These are phyloP conservation scores for Coix lacrymajobi DNA, from an alignment of 176 grass and related monocot species.

Conservation along the genomic window DNA sequence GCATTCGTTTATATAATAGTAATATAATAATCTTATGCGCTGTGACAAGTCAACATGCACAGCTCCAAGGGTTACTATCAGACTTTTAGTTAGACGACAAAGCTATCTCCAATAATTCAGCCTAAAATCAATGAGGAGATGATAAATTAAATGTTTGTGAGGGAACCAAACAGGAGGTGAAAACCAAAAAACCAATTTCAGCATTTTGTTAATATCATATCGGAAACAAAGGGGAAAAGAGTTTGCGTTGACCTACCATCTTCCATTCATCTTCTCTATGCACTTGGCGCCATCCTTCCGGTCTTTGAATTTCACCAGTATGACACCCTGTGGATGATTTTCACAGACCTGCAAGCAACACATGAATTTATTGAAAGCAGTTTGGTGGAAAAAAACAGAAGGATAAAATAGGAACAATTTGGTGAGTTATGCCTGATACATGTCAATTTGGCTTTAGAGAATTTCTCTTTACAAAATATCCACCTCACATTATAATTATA, in stretches of 20 bases:
- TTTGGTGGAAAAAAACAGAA: conserved; percentile 19
- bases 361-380: neutral
- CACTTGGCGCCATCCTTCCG: conserved; percentile 74
- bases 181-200: neutral
- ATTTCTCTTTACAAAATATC: neutral
- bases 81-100: too few relatives aligned
- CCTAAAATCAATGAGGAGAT: neutral
- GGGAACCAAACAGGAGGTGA: neutral
- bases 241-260: conserved; percentile 57
- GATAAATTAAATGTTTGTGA: neutral
- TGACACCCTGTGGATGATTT: conserved; percentile 93
- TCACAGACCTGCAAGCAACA: conserved; percentile 70
- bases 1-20: neutral
- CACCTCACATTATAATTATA: neutral
- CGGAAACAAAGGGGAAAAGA: neutral
- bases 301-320: conserved; percentile 97
- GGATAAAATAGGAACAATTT: neutral
- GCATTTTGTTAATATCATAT: neutral
- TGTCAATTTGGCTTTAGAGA: neutral
- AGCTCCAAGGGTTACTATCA: neutral
- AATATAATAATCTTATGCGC: neutral
- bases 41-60: neutral
- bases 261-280: conserved; percentile 48
- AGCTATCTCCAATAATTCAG: neutral
- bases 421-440: neutral